Evolutionary conservation across 179 eudicot genomes (phyloP), one percentile per base, ranked within the genome.

Genomic region (Sideroxylon spinosum): DNA sequence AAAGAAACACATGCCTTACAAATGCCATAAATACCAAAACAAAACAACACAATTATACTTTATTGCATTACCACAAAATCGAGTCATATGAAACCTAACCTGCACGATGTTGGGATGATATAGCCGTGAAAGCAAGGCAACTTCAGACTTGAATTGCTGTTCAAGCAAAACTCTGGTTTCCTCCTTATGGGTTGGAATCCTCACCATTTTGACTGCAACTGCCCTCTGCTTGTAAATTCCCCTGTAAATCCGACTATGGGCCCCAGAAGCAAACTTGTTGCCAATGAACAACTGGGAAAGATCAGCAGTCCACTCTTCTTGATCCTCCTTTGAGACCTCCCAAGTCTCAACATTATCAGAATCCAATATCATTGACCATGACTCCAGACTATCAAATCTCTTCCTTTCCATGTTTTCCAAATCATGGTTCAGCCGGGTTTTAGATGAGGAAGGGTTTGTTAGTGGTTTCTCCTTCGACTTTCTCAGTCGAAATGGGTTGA

Each of bases 221-320:
- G 98, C 98, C 81, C 93, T 88, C 73, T 95, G 98, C 83, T 95
- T 95, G 79, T 95, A 95, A 74, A 95, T 95, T 44, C 98, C 98
- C 73, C 98, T 83, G 78, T 95, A 95, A 79, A 95, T 95, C 77
- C 98, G 78, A 79, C 98, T 95, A 80, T 95, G 97, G 12, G 98
- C 98, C 0, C 98, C 98, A 20, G 98, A 95, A 32, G 98, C 98
- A 81, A 95, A 95, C 78, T 95, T 95, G 74, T 95, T 95, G 3
- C 98, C 98, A 53, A 95, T 93, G 75, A 95, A 95, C 12, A 95
- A 80, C 84, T 95, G 98, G 13, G 98, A 95, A 32, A 95, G 93
- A 87, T 95, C 98, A 28, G 98, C 98, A 1, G 97, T 93, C 98
- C 98, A 95, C 80, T 95, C 97, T 82, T 94, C 97, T 72, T 84